A percentile compares a stretch with the other conserved stretches of the same genome.
Conservation (phyloP, 345 rosid species). For the Moricandia arvensis region DNA sequence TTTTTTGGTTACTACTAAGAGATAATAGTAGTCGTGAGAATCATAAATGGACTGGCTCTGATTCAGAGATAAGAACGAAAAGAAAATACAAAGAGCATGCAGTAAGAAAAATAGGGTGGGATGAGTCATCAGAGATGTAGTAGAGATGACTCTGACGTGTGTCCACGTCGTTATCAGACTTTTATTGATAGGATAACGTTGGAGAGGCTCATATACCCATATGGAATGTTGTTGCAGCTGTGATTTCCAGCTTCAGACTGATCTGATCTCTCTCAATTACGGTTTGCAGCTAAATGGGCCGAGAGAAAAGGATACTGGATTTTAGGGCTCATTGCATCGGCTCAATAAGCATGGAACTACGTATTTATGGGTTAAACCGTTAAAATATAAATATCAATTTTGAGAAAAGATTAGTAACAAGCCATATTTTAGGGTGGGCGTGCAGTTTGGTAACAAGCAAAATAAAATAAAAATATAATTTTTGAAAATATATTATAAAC, state of each 20-base stretch:
- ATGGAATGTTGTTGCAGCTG: neutral
- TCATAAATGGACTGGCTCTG: neutral
- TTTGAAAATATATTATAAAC: too few species aligned
- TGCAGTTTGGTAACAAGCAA: too few species aligned
- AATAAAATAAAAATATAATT: too few species aligned
- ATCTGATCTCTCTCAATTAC: neutral
- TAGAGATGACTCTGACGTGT: conserved; percentile 22
- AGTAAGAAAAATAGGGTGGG: conserved; percentile 7
- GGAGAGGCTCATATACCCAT: conserved; percentile 1
- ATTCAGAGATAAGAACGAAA: neutral
- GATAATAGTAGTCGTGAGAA: neutral
- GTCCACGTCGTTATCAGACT: conserved; percentile 29
- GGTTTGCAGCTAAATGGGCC: neutral
- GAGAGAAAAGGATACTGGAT: neutral
- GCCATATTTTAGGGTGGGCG: too few species aligned
- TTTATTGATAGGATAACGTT: conserved; percentile 28
- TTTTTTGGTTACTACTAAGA: neutral
- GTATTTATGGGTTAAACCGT: too few species aligned
- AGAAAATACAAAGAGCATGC: neutral
- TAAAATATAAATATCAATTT: too few species aligned
- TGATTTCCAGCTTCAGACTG: neutral
- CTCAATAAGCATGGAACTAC: neutral
- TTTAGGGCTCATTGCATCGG: neutral
- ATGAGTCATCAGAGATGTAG: conserved; percentile 24
- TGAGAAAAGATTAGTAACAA: too few species aligned